These are phyloP conservation scores for Parsonsia alboflavescens DNA, from an alignment of 257 asterid genomes.

Conservation along the genomic window DNA sequence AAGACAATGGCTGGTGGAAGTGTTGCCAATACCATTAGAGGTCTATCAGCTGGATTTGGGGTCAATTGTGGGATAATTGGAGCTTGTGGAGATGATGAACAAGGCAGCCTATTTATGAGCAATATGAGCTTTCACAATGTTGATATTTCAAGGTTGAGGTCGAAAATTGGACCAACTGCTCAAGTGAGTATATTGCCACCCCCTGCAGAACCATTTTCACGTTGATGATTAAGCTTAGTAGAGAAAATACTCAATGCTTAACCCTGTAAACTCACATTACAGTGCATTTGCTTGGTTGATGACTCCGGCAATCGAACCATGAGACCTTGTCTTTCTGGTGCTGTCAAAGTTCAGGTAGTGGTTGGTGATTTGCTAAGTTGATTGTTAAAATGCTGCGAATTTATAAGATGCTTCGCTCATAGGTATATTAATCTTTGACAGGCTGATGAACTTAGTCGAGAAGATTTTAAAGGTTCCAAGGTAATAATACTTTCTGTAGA, in stretches of 20 bases:
- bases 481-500: conserved; percentile 33
- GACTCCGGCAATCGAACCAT: conserved; percentile 89
- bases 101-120: conserved; percentile 65
- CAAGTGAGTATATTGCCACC: conserved; percentile 48
- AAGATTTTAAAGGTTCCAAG: conserved; percentile 89
- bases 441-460: conserved; percentile 70
- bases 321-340: conserved; percentile 90
- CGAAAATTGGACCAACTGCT: conserved; percentile 68
- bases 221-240: conserved; percentile 1
- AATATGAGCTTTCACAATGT: conserved; percentile 70
- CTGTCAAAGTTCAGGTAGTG: conserved; percentile 85
- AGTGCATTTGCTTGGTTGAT: conserved; percentile 98
- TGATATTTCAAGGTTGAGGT: conserved; percentile 74
- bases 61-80: conserved; percentile 82
- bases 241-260: conserved; percentile 5
- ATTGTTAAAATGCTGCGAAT: conserved; percentile 12
- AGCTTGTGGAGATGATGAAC: conserved; percentile 86
- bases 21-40: conserved; percentile 91
- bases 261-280: conserved; percentile 18
- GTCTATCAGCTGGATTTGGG: conserved; percentile 89
- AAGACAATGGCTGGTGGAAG: conserved; percentile 98
- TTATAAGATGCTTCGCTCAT: conserved; percentile 6
- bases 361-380: conserved; percentile 4
- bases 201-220: not conserved
- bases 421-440: conserved; percentile 33